Evolutionary conservation across 163 green algal genomes (phyloP).

Genomic region (Scenedesmus sp.): DNA sequence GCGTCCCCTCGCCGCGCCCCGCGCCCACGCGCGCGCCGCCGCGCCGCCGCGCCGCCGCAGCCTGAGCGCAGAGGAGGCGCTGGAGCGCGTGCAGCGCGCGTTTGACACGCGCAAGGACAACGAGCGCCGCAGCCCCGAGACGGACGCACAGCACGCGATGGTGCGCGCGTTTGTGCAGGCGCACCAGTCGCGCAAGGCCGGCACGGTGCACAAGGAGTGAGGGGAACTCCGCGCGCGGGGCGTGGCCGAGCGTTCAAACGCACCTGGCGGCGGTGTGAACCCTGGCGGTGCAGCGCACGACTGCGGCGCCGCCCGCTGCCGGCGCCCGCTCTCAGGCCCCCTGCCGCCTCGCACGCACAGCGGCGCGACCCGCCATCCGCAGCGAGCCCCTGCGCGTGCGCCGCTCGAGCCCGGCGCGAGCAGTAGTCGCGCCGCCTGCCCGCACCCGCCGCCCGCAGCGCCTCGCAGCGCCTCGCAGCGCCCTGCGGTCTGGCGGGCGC

Average conservation of each 20-base stretch:
- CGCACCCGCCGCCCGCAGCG: no score
- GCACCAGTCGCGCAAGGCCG: background rate
- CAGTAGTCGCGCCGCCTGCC: no score
- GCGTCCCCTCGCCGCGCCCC: background rate
- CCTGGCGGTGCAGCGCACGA: no score
- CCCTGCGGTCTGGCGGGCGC: conserved; percentile 7
- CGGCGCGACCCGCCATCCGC: no score
- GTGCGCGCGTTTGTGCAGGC: conserved; percentile 44
- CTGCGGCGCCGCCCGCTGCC: no score
- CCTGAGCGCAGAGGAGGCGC: conserved; percentile 74
- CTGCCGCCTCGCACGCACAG: no score
- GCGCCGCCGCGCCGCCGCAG: conserved; percentile 32
- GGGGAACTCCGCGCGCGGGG: no score
- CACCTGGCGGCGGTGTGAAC: no score
- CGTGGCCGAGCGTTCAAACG: no score
- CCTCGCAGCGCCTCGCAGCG: background rate
- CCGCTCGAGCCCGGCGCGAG: no score
- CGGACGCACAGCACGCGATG: conserved; percentile 60
- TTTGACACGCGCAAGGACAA: conserved; percentile 76
- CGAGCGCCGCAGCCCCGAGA: conserved; percentile 55
- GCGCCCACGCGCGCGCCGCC: background rate
- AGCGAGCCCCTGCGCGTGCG: no score
- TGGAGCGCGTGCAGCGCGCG: conserved; percentile 73
- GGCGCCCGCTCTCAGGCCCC: no score
- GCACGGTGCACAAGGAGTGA: conserved; percentile 26